Conservation (phyloP, 2,329 filamentous ascomycete genomes). For the Talaromyces sp. region DNA sequence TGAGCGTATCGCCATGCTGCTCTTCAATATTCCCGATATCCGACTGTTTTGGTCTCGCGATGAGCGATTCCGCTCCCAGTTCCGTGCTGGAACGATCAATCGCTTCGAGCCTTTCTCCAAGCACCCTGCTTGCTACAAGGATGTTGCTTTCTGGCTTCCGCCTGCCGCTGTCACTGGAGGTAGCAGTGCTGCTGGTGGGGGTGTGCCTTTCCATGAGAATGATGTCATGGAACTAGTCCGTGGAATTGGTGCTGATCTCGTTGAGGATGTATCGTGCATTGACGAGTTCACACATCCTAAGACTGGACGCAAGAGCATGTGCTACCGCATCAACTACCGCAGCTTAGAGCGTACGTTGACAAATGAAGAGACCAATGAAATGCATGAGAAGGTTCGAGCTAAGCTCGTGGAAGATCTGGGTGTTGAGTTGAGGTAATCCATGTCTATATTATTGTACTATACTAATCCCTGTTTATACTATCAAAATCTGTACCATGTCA, state of each 20-base stretch:
- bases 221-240: constrained; percentile 96
- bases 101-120: constrained; percentile 88
- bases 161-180: constrained; percentile 42
- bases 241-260: constrained; percentile 75
- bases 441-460: constrained; percentile 17
- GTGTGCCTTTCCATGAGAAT: constrained; percentile 77
- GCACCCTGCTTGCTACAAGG: constrained; percentile 84
- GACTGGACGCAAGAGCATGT: constrained; percentile 79
- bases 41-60: constrained; percentile 94
- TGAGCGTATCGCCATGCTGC: constrained; percentile 94
- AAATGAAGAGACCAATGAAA: constrained; percentile 73
- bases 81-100: constrained; percentile 58
- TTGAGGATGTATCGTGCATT: constrained; percentile 82
- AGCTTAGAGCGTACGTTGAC: constrained; percentile 89
- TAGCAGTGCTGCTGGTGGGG: constrained; percentile 41
- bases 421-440: constrained; percentile 71
- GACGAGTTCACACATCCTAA: constrained; percentile 90
- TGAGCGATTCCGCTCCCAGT: constrained; percentile 82
- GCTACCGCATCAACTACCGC: constrained; percentile 91
- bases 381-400: constrained; percentile 70
- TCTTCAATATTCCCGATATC: constrained; percentile 96
- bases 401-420: constrained; percentile 71
- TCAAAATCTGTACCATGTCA: constrained; percentile 3
- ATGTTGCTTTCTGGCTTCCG: constrained; percentile 89
- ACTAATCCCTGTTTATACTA: constrained; percentile 5